Conservation (phyloP, 495 filamentous ascomycete genomes). For the Podospora fimiseda region DNA sequence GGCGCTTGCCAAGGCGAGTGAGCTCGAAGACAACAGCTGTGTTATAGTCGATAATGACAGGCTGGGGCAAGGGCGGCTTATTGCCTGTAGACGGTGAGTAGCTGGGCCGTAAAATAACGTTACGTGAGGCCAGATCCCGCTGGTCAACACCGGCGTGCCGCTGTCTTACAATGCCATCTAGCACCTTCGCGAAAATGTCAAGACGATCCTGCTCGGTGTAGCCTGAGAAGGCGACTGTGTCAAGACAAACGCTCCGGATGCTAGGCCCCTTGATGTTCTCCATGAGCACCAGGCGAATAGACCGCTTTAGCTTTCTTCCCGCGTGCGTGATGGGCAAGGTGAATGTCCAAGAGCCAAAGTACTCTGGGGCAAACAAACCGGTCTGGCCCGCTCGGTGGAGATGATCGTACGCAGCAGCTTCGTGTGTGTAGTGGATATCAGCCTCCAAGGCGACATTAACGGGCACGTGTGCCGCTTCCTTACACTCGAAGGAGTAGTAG, state of each 20-base stretch:
- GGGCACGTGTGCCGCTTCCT: neutral
- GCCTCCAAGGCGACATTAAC: neutral
- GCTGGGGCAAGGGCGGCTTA: neutral
- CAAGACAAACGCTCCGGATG: constrained; percentile 4
- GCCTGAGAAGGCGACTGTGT: neutral
- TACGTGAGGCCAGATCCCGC: constrained; percentile 11
- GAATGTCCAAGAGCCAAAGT: constrained; percentile 14
- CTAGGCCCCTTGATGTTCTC: constrained; percentile 11
- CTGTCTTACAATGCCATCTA: constrained; percentile 10
- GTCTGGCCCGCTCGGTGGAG: constrained; percentile 1
- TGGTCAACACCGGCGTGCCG: constrained; percentile 7
- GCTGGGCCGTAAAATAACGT: too few relatives aligned
- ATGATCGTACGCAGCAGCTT: constrained; percentile 10
- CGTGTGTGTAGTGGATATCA: constrained; percentile 12
- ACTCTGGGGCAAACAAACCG: constrained; percentile 8
- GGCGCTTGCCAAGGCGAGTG: neutral
- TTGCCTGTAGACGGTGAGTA: neutral
- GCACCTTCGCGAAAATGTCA: constrained; percentile 3
- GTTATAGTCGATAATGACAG: constrained; percentile 5
- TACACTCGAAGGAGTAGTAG: constrained; percentile 10
- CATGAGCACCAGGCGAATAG: constrained; percentile 13
- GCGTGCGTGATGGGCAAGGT: neutral
- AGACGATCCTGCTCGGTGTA: constrained; percentile 9
- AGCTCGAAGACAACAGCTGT: neutral
- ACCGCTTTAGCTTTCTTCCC: neutral